Percentiles rank a stretch among this genome's conserved stretches.
Evolutionary conservation across 495 filamentous ascomycete species (phyloP).

Genomic region (Penicillium arizonense): DNA sequence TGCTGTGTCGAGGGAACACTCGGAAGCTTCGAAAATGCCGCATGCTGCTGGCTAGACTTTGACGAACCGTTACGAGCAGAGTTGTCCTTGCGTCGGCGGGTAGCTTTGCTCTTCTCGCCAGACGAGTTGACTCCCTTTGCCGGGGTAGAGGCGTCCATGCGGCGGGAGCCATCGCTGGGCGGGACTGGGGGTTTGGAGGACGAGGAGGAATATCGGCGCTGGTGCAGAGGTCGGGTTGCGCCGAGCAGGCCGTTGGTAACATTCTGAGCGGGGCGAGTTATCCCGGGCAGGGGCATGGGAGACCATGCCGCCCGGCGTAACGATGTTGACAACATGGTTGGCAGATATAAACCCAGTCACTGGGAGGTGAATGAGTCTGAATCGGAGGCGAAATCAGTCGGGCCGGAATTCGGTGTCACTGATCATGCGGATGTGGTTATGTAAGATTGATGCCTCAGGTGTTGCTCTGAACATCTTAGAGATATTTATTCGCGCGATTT

Average conservation of each 20-base stretch:
- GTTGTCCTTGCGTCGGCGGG: slow-evolving; percentile 38
- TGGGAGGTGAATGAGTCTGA: slow-evolving; percentile 29
- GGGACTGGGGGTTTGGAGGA: slow-evolving; percentile 49
- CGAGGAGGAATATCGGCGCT: slow-evolving; percentile 54
- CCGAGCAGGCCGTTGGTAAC: slow-evolving; percentile 30
- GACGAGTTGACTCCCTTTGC: slow-evolving; percentile 40
- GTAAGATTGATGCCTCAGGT: slow-evolving; percentile 30
- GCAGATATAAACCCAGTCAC: slow-evolving; percentile 21
- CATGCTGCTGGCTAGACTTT: slow-evolving; percentile 37
- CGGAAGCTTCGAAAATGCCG: slow-evolving; percentile 60
- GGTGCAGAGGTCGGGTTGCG: slow-evolving; percentile 41
- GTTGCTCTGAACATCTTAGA: not conserved
- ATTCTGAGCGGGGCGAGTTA: slow-evolving; percentile 30
- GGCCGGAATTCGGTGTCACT: slow-evolving; percentile 32
- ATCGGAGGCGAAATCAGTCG: slow-evolving; percentile 44
- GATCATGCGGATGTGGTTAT: slow-evolving; percentile 40
- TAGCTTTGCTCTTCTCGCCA: slow-evolving; percentile 36
- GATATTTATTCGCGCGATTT: not conserved
- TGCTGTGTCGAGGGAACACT: slow-evolving; percentile 84
- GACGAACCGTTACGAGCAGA: slow-evolving; percentile 33
- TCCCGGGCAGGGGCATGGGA: slow-evolving; percentile 34
- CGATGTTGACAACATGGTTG: slow-evolving; percentile 50
- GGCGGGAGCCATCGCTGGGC: slow-evolving; percentile 45
- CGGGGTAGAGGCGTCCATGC: slow-evolving; percentile 41
- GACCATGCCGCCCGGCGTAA: slow-evolving; percentile 47